Conservation (phyloP, 192 early-diverging fungal species). For the Martensiomyces pterosporus region DNA sequence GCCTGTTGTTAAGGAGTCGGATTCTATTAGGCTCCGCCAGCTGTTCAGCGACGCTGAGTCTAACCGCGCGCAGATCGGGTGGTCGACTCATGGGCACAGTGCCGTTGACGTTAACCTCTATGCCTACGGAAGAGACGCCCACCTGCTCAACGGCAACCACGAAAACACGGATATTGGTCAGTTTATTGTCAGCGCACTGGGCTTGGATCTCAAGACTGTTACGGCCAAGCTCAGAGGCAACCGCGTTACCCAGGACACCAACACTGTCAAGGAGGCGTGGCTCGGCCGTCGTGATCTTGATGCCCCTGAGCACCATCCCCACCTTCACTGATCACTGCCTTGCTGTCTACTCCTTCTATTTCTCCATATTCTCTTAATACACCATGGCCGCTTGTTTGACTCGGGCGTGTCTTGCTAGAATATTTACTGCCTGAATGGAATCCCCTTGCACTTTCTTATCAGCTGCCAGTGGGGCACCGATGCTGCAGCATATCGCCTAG, state of each 20-base stretch:
- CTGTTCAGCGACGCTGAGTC: constrained; percentile 54
- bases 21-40: constrained; percentile 45
- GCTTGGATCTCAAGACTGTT: constrained; percentile 58
- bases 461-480: no score
- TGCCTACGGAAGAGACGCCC: constrained; percentile 64
- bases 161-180: constrained; percentile 85
- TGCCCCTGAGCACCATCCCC: constrained; percentile 35
- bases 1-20: constrained; percentile 33
- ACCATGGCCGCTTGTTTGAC: no score
- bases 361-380: background rate
- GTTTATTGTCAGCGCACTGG: constrained; percentile 61
- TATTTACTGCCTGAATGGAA: no score
- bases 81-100: constrained; percentile 90
- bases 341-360: background rate
- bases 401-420: no score
- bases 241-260: constrained; percentile 26
- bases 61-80: constrained; percentile 60
- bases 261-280: constrained; percentile 25
- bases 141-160: constrained; percentile 69
- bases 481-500: no score
- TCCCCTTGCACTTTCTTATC: no score
- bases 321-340: constrained; percentile 3
- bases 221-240: constrained; percentile 56
- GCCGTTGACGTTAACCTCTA: constrained; percentile 95
- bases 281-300: constrained; percentile 44